Percentiles rank a stretch among this genome's conserved stretches.
Evolutionary conservation across 1,284 basidiomycete species (phyloP).

Genomic region (Phellopilus nigrolimitatus): DNA sequence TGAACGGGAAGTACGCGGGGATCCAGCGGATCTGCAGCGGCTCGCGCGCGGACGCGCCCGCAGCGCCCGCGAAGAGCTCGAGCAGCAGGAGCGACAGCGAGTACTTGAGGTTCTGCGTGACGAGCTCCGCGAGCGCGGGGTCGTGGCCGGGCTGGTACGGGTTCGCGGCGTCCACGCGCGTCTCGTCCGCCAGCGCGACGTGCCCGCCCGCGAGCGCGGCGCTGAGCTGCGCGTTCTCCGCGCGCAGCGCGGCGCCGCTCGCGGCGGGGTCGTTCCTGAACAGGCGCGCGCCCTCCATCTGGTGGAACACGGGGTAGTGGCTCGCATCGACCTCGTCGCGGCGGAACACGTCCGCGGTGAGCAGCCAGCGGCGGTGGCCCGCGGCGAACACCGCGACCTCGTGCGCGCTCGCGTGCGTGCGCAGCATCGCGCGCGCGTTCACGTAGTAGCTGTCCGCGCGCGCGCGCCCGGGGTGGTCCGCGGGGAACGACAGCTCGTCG

Average conservation of each 20-base stretch:
- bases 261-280: slow-evolving; percentile 55
- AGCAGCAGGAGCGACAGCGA: slow-evolving; percentile 88
- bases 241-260: slow-evolving; percentile 33
- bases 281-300: slow-evolving; percentile 93
- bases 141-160: slow-evolving; percentile 80
- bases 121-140: slow-evolving; percentile 61
- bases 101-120: slow-evolving; percentile 85
- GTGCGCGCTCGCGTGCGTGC: slow-evolving; percentile 97
- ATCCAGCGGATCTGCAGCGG: slow-evolving; percentile 95
- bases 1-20: slow-evolving; percentile 97
- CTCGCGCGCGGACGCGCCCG: slow-evolving; percentile 43
- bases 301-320: slow-evolving; percentile 98
- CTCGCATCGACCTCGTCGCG: slow-evolving; percentile 97
- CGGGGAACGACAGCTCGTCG: slow-evolving; percentile 91
- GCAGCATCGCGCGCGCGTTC: slow-evolving; percentile 85
- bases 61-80: slow-evolving; percentile 68
- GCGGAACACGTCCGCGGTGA: slow-evolving; percentile 98
- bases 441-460: slow-evolving; percentile 95
- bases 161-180: slow-evolving; percentile 70
- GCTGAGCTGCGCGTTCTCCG: slow-evolving; percentile 53
- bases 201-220: slow-evolving; percentile 60
- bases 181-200: slow-evolving; percentile 84
- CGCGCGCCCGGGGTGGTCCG: slow-evolving; percentile 89
- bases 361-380: slow-evolving; percentile 80
- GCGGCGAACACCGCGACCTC: slow-evolving; percentile 88